phyloP scores from a whole-genome alignment of 2,329 filamentous ascomycete species.

The Lecanicillium sp. region DNA sequence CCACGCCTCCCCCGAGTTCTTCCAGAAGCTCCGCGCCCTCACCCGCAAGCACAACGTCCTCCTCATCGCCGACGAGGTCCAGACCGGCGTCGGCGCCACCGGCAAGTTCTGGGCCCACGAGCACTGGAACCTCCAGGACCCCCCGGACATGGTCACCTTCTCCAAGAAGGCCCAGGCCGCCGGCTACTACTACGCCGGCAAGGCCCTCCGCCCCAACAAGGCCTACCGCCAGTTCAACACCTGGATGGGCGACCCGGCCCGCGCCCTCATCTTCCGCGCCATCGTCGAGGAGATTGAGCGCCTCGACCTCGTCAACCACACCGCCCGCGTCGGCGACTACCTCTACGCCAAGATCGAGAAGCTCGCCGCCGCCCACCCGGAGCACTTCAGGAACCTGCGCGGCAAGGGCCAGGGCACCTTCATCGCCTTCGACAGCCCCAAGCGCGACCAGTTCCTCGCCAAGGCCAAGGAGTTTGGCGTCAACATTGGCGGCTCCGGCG shows the following conservation, averaged over 20 bases:
- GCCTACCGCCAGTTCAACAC: conserved; percentile 96
- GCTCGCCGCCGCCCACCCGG: conserved; percentile 65
- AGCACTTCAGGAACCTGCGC: conserved; percentile 74
- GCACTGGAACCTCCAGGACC: conserved; percentile 75
- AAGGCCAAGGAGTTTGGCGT: conserved; percentile 74
- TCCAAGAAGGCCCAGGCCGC: conserved; percentile 93
- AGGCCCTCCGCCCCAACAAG: conserved; percentile 77
- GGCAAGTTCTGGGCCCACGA: conserved; percentile 97
- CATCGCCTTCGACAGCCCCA: conserved; percentile 82
- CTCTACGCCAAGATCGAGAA: conserved; percentile 64
- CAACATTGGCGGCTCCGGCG: conserved; percentile 82
- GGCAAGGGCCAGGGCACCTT: conserved; percentile 88
- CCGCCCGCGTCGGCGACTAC: conserved; percentile 72
- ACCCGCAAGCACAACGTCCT: conserved; percentile 73
- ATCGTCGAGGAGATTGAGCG: conserved; percentile 78
- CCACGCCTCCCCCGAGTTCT: conserved; percentile 83
- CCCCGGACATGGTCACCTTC: conserved; percentile 92
- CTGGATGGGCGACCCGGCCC: conserved; percentile 90
- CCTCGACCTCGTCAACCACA: conserved; percentile 71
- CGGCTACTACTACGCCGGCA: conserved; percentile 84
- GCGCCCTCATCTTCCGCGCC: conserved; percentile 77
- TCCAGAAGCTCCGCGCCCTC: conserved; percentile 73
- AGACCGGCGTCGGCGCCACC: conserved; percentile 87
- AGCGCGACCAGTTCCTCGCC: conserved; percentile 70
- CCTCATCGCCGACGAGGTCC: conserved; percentile 89